Conservation (phyloP, 495 filamentous ascomycete species). For the Neurospora sublineolata region DNA sequence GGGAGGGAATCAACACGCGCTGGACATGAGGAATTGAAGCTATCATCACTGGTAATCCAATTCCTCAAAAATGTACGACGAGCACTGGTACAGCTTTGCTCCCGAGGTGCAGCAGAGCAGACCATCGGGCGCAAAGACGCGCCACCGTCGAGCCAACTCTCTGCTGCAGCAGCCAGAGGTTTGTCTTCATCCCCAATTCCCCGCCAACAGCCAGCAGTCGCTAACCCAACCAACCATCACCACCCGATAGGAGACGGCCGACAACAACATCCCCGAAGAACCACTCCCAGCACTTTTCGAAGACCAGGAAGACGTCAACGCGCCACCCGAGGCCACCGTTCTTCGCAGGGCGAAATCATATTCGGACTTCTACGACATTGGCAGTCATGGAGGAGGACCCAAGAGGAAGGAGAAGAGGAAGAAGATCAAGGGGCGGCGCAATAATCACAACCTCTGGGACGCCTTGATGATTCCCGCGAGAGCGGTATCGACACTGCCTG, state of each 20-base stretch:
- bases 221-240: slow-evolving; percentile 12
- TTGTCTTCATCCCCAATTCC: slow-evolving; percentile 9
- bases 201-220: neutral
- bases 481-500: slow-evolving; percentile 42
- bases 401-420: slow-evolving; percentile 32
- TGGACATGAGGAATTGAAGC: neutral
- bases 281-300: slow-evolving; percentile 38
- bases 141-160: slow-evolving; percentile 50
- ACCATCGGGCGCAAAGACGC: slow-evolving; percentile 23
- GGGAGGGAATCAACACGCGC: neutral
- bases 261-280: slow-evolving; percentile 24
- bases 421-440: slow-evolving; percentile 28
- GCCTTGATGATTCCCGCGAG: slow-evolving; percentile 34
- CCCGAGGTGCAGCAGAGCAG: slow-evolving; percentile 36
- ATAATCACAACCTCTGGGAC: slow-evolving; percentile 26
- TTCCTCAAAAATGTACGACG: slow-evolving; percentile 52
- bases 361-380: slow-evolving; percentile 57
- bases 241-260: slow-evolving; percentile 23
- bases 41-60: neutral
- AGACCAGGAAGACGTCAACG: slow-evolving; percentile 35
- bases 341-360: slow-evolving; percentile 61
- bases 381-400: slow-evolving; percentile 35
- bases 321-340: slow-evolving; percentile 52
- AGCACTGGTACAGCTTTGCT: slow-evolving; percentile 56
- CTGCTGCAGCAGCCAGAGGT: slow-evolving; percentile 61